Base-by-base conservation (phyloP, 2,329 filamentous ascomycete genomes). In the Fusarium abutilonis region DNA sequence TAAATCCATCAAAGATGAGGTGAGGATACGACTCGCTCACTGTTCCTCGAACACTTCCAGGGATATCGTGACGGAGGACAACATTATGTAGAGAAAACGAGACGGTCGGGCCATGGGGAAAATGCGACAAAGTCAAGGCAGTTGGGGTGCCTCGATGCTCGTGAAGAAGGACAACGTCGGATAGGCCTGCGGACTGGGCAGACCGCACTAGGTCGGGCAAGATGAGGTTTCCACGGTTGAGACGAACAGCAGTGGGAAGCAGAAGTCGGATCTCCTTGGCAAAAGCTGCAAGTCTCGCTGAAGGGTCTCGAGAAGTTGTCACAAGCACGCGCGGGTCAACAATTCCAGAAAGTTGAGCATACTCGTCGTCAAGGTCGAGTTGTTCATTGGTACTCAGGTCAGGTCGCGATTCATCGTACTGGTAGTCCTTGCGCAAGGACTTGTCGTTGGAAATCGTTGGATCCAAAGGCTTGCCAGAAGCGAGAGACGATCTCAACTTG, bases 1-100 rank as follows among this genome's bases (percentile, higher is more conserved):
- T 90, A 78, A 99, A 98, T 3, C 93, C 93, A 71, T 99, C 95
- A 70, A 99, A 98, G 62, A 99, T 91, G 3, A 99, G 82, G 72
- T 98, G 94, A 0, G 95, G 95, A 70, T 97, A 99, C 34, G 88
- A 89, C 77, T 99, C 95, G 60, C 88, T 92, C 43, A 97, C 92
- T 2, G 93, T 97, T 43, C 95, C 95, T 55, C 91, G 86, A 9
- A 92, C 86, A 38, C 89, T 87, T 64, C 95, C 93, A 2, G 95
- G 94, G 17, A 99, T 96, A 74, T 99, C 95, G 58, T 93, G 91
- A 40, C 95, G 88, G 46, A 99, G 81, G 9, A 97, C 89, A 4
- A 98, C 94, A 66, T 99, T 98, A 75, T 96, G 92, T 15, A 97
- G 81, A 6, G 89, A 93, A 77, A 97, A 97, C 9, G 90, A 93